Percentiles rank a stretch among this genome's conserved stretches.
Evolutionary conservation across 2,329 filamentous ascomycete species (phyloP).

Genomic region (Hymenoscyphus linearis): DNA sequence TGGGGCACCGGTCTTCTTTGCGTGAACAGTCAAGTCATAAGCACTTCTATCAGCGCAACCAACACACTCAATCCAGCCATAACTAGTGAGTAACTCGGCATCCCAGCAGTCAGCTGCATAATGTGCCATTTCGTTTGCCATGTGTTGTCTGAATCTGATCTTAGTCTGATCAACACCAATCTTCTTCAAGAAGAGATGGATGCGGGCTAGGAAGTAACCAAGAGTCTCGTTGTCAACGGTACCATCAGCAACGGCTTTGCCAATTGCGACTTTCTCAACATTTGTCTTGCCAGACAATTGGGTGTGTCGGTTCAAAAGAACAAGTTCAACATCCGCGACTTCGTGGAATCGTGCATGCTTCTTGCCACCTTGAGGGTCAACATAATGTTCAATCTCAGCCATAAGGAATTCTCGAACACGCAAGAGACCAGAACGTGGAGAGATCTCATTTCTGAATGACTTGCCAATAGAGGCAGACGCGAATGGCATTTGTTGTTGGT

Average conservation of each 20-base stretch:
- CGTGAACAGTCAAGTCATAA: constrained; percentile 88
- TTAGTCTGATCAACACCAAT: constrained; percentile 84
- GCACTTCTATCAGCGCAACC: constrained; percentile 94
- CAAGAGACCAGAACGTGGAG: constrained; percentile 82
- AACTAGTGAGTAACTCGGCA: constrained; percentile 83
- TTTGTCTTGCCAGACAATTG: constrained; percentile 83
- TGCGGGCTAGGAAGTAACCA: constrained; percentile 93
- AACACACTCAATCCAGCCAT: constrained; percentile 97
- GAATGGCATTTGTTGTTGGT: constrained; percentile 92
- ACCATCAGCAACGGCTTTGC: constrained; percentile 75
- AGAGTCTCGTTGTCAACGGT: constrained; percentile 96
- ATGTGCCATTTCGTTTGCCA: constrained; percentile 86
- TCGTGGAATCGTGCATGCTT: constrained; percentile 86
- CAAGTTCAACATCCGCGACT: constrained; percentile 76
- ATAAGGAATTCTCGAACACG: constrained; percentile 96
- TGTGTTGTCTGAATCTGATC: constrained; percentile 95
- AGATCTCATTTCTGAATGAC: constrained; percentile 98
- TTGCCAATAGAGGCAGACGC: constrained; percentile 96
- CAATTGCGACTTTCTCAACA: constrained; percentile 68
- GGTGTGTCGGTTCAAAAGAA: constrained; percentile 76
- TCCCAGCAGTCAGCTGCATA: constrained; percentile 99
- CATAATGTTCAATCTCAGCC: constrained; percentile 98
- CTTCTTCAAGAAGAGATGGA: constrained; percentile 82
- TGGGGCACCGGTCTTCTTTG: constrained; percentile 84
- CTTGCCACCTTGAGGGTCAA: constrained; percentile 91